Conservation (phyloP, 108 stramenopile species). For the Skeletonema grethae region DNA sequence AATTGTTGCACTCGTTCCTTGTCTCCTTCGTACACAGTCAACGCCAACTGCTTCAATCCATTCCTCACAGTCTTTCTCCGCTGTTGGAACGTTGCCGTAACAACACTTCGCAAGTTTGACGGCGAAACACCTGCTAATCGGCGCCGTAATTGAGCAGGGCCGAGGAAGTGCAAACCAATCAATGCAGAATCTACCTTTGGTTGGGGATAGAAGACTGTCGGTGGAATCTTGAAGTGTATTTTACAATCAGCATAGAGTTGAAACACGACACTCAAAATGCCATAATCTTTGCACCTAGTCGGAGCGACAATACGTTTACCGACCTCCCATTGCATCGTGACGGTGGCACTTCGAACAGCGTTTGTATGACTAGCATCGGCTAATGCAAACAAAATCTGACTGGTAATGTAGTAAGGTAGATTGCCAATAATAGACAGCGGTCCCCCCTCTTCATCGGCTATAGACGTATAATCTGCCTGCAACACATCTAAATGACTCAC, state of each 20-base stretch:
- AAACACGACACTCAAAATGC: slow-evolving; percentile 95
- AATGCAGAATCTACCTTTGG: slow-evolving; percentile 96
- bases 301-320: slow-evolving; percentile 89
- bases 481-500: slow-evolving; percentile 86
- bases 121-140: slow-evolving; percentile 85
- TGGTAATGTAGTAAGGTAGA: slow-evolving; percentile 97
- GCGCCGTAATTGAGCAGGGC: slow-evolving; percentile 53
- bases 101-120: slow-evolving; percentile 74
- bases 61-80: slow-evolving; percentile 95
- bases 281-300: slow-evolving; percentile 87
- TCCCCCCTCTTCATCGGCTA: slow-evolving; percentile 81
- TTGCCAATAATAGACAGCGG: slow-evolving; percentile 93
- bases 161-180: slow-evolving; percentile 90
- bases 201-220: slow-evolving; percentile 96
- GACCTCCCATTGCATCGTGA: slow-evolving; percentile 98
- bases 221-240: slow-evolving; percentile 95
- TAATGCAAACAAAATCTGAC: slow-evolving; percentile 94
- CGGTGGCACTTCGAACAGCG: slow-evolving; percentile 88
- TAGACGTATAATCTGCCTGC: slow-evolving; percentile 83
- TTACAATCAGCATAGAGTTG: slow-evolving; percentile 86
- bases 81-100: slow-evolving; percentile 92
- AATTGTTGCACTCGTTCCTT: slow-evolving; percentile 43
- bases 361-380: slow-evolving; percentile 90
- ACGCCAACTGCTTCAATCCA: slow-evolving; percentile 77
- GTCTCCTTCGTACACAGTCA: slow-evolving; percentile 45